Percentiles rank a stretch among this genome's conserved stretches.
Conservation (phyloP, 1,284 basidiomycete genomes). For the Phaffia rhodozyma region DNA sequence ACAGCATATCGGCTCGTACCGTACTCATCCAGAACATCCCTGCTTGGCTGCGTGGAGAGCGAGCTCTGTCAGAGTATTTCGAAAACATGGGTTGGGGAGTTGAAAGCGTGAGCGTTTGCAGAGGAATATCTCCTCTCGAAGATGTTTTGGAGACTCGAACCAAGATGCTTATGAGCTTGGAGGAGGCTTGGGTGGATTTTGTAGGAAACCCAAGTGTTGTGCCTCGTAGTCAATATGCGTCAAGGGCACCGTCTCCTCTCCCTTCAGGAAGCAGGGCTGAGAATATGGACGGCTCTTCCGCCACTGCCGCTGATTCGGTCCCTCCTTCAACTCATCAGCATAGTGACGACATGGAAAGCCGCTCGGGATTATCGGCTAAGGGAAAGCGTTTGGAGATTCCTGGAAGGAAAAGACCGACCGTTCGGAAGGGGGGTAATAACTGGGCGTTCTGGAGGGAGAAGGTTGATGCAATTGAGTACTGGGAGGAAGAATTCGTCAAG, state of each 20-base stretch:
- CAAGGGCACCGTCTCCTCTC: slow-evolving; percentile 4
- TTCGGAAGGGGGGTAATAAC: slow-evolving; percentile 45
- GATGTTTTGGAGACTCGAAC: slow-evolving; percentile 64
- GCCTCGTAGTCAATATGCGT: slow-evolving; percentile 34
- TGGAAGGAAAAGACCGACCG: slow-evolving; percentile 54
- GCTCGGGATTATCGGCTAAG: not conserved
- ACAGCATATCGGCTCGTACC: slow-evolving; percentile 85
- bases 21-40: slow-evolving; percentile 43
- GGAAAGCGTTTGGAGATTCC: slow-evolving; percentile 50
- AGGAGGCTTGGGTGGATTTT: slow-evolving; percentile 75
- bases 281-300: not conserved
- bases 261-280: not conserved
- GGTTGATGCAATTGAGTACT: slow-evolving; percentile 74
- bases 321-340: not conserved
- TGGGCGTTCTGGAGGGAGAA: slow-evolving; percentile 45
- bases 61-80: slow-evolving; percentile 82
- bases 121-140: slow-evolving; percentile 66
- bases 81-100: slow-evolving; percentile 48
- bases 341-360: not conserved
- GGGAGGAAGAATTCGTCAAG: slow-evolving; percentile 61
- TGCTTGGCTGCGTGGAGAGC: slow-evolving; percentile 48
- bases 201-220: slow-evolving; percentile 82
- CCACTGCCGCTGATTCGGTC: not conserved
- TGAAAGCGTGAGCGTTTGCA: slow-evolving; percentile 63
- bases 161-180: slow-evolving; percentile 60